Base-by-base conservation (phyloP, 768 basidiomycete species). In the Podaxis mareebaensis region DNA sequence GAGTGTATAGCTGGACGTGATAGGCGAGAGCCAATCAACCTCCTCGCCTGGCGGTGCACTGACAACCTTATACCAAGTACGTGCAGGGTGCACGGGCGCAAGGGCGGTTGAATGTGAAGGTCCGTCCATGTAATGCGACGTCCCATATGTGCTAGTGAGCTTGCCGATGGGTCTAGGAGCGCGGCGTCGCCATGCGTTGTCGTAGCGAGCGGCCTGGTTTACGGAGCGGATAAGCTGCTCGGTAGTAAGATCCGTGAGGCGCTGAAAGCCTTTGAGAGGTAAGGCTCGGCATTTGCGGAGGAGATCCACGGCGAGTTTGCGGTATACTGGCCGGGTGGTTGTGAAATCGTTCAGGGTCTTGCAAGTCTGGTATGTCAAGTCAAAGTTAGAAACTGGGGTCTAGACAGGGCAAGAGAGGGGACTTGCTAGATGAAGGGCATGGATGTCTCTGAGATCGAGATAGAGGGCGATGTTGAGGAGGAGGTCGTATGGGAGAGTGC, bases 21-120 rank as follows among this genome's bases (percentile, higher is more conserved):
- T 90, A 17, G 90, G 88, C 2, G 88, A 89, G 4, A 91, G 75
- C 89, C 89, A 91, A 65, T 91, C 89, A 13, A 91, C 85, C 58
- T 89, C 87, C 65, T 90, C 87, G 44, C 70, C 81, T 1, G 87
- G 87, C 0, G 89, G 89, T 2, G 87, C 84, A 36, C 81, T 82
- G 65, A 90, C 86, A 63, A 88, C 79, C 65, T 84, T 89, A 77
- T 88, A 91, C 89, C 89, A 91, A 39, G 71, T 74, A 30, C 73
- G 67, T 59, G 61, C 36, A 69, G 67, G 39, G 36, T 55, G 28
- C 28, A 48, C 15, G 10, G 38, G 28, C 46, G n/a, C 26, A 24
- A 60, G 49, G 1, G 68, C 65, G 3, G 61, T 24, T 1, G 60
- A 42, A 20, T 20, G 4, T 4, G 30, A 36, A 22, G 61, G 61